Base-by-base conservation (phyloP, 116 monocot species). In the Trichopus zeylanicus region DNA sequence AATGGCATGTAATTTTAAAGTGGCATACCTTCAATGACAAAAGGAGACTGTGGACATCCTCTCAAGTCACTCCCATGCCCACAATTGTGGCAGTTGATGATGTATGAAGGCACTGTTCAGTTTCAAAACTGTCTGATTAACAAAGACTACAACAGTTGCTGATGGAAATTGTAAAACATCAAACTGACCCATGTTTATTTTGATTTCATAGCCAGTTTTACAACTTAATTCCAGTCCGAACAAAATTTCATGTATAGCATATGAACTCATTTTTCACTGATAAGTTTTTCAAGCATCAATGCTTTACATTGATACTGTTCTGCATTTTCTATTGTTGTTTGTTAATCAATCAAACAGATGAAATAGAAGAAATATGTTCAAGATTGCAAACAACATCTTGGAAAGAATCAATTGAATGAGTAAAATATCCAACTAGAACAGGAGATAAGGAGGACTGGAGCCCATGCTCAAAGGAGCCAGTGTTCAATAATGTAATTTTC, bases 31-130 rank as follows among this genome's bases (percentile, higher is more conserved):
- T 89, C 76, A 59, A 86, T 86, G 47, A 46, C 81, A 30, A 90
- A 70, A 65, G 90, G 90, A 60, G 80, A 63, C 42, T 95, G 95
- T 31, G 95, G 95, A 33, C 95, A 95, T 48, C 95, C 95, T 78
- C 90, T 89, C 46, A 95, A 21, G 76, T 95, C 95, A 54, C 73
- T 87, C 27, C 95, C 90, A 72, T 95, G 95, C 28, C 95, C 95
- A 76, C 95, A 95, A 63, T 95, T 95, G 61, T 86, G 78, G 57
- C 95, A 95, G 26, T 84, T 74, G 26, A 86, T 76, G 39, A 86
- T 67, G 71, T 87, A 95, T 22, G 90, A 86, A 46, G 95, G 95
- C 79, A 95, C 95, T 95, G 75, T 3, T 71, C 37, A 69, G 13
- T 61, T 62, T 59, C 7, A 65, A 38, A 5, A 69, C 19, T 49